Evolutionary conservation across 306 rosid genomes (phyloP).

Genomic region (Begonia fuchsioides): DNA sequence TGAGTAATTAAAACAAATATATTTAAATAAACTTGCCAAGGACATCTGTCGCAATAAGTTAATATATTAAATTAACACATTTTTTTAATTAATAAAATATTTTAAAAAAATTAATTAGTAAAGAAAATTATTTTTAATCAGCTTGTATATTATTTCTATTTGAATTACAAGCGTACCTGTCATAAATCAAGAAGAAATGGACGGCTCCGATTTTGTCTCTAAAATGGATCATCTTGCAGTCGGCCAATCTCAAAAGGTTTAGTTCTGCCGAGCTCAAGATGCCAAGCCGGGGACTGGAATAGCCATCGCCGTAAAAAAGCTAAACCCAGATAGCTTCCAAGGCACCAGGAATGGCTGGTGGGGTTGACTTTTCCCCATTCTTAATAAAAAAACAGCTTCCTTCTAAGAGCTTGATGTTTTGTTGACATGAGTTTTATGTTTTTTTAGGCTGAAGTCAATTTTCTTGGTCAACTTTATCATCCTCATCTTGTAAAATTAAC

Average conservation of each 20-base stretch:
- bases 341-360: constrained; percentile 71
- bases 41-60: too few species aligned
- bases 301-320: constrained; percentile 53
- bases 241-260: constrained; percentile 25
- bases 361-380: constrained; percentile 12
- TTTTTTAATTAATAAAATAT: too few species aligned
- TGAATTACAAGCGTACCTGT: too few species aligned
- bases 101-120: too few species aligned
- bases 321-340: constrained; percentile 36
- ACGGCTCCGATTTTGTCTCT: too few species aligned
- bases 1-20: too few species aligned
- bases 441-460: constrained; percentile 43
- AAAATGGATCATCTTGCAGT: constrained; percentile 17
- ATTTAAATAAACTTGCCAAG: too few species aligned
- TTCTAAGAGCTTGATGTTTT: background rate
- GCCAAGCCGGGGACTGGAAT: constrained; percentile 51
- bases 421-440: constrained; percentile 3
- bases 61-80: too few species aligned
- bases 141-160: too few species aligned
- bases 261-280: constrained; percentile 16
- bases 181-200: too few species aligned
- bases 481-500: constrained; percentile 51
- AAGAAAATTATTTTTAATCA: too few species aligned
- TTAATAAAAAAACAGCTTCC: background rate
- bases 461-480: constrained; percentile 48